Evolutionary conservation across 169 alveolate species (phyloP), one percentile per base, ranked within the genome.

Genomic region (Eimeria tenella): DNA sequence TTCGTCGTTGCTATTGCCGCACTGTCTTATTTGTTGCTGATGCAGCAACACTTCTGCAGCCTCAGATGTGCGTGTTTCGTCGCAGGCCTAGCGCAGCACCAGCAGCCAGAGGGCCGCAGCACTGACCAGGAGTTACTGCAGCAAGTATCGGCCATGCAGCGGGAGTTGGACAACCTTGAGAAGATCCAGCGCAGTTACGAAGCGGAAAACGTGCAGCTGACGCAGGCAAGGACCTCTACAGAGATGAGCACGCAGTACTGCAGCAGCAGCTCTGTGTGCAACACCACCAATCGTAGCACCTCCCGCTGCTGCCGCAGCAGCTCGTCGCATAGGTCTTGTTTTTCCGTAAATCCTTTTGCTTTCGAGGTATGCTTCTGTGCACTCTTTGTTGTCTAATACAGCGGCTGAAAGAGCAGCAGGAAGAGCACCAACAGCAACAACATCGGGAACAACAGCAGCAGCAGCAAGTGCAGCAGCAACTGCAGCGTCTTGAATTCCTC

Each of bases 401-500:
- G 89, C 89, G 73, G 73, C 74, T 81, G 31, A 23, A 52, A 71
- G 73, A 52, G 73, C 89, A 81, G 58, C 77, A 68, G 77, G 49
- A 68, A 1, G 49, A 68, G 49, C 31, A 17, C 49, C 68, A 58
- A 17, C 68, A 58, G 68, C 68, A 58, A 17, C 86, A 75, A 52
- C 49, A 75, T n/a, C 86, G 19, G 52, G 63, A 75, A 56, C 68
- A 75, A 49, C 49, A 15, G 68, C 60, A 75, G 74, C 89, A 81
- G 15, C 89, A 81, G 63, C 68, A 56, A 19, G 70, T 19, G 50
- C 87, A 77, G 87, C 70, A 77, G 56, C 89, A 81, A 71, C 65
- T 53, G 73, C 89, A 81, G 58, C 89, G 89, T 17, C 89, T 81
- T 42, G 89, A 81, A 15, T 81, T 81, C 89, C 89, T 81, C 73